Conservation (phyloP, 352 stramenopile genomes). For the Phytophthora pseudosyringae region DNA sequence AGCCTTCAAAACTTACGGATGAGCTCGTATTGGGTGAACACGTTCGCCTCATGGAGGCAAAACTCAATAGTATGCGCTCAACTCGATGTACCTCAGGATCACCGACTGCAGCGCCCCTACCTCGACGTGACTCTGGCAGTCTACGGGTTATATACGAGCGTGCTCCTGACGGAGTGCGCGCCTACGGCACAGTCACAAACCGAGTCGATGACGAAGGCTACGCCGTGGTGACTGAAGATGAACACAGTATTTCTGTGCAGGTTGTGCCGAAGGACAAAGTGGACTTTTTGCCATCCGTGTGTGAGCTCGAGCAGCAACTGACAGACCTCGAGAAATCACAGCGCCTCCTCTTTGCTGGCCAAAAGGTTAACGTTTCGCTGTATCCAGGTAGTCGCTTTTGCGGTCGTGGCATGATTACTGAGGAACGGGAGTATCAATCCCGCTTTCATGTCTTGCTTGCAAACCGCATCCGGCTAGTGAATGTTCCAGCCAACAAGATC, state of each 20-base stretch:
- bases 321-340: constrained; percentile 47
- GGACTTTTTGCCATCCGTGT: constrained; percentile 64
- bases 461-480: constrained; percentile 73
- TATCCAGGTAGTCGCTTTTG: constrained; percentile 78
- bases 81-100: constrained; percentile 18
- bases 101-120: neutral
- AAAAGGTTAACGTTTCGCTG: constrained; percentile 76
- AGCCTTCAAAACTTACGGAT: constrained; percentile 42
- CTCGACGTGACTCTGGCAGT: constrained; percentile 13
- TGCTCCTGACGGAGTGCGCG: constrained; percentile 41
- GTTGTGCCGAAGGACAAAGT: constrained; percentile 50
- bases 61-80: constrained; percentile 37
- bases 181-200: constrained; percentile 69
- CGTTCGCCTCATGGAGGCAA: constrained; percentile 46
- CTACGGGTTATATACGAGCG: constrained; percentile 61
- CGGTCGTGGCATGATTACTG: constrained; percentile 62
- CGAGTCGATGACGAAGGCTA: constrained; percentile 49
- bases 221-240: constrained; percentile 64
- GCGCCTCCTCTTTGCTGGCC: constrained; percentile 63
- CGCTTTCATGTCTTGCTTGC: constrained; percentile 69
- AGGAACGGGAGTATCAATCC: constrained; percentile 44
- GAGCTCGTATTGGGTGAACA: constrained; percentile 39
- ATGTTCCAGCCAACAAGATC: constrained; percentile 72
- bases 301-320: constrained; percentile 63
- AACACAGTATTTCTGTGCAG: constrained; percentile 68